phyloP scores from a whole-genome alignment of 495 filamentous ascomycete species.

The Trichodelitschia bisporula region DNA sequence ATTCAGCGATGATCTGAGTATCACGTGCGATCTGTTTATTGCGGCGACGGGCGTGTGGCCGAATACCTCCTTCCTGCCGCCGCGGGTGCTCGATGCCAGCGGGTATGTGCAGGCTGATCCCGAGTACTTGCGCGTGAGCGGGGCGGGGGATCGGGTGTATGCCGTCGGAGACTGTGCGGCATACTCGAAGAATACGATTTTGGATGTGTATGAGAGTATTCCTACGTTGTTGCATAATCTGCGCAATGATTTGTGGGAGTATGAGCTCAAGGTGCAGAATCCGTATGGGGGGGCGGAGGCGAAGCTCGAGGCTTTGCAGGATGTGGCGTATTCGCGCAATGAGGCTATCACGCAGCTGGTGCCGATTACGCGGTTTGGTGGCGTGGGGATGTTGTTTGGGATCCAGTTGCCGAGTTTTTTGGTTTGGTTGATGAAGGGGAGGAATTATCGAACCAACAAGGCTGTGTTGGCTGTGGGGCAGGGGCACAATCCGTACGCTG shows the following conservation, averaged over 20 bases:
- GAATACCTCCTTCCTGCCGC: conserved; percentile 10
- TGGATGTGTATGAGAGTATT: conserved; percentile 12
- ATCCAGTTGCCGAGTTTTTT: conserved; percentile 5
- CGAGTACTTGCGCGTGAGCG: conserved; percentile 5
- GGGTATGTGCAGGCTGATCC: conserved; percentile 9
- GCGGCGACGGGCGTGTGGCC: conserved; percentile 10
- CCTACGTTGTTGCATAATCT: conserved; percentile 13
- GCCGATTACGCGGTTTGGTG: conserved; percentile 8
- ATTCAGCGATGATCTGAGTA: conserved; percentile 9
- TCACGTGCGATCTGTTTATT: conserved; percentile 9
- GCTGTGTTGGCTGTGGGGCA: conserved; percentile 5
- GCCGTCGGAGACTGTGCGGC: conserved; percentile 12
- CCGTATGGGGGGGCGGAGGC: conserved; percentile 4
- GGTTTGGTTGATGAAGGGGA: conserved; percentile 8
- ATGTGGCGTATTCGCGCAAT: conserved; percentile 3
- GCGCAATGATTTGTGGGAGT: conserved; percentile 9
- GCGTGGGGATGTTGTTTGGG: conserved; percentile 6
- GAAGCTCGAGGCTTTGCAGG: conserved; percentile 4
- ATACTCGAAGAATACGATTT: conserved; percentile 9
- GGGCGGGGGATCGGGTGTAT: conserved; percentile 6
- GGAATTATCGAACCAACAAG: conserved; percentile 7
- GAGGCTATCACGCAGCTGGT: conserved; percentile 6
- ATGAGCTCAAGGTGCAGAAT: conserved; percentile 3
- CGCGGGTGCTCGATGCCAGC: conserved; percentile 4
- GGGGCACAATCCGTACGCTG: conserved; percentile 6